Percentiles rank a stretch among this genome's conserved stretches.
Evolutionary conservation across 2,329 filamentous ascomycete species (phyloP).

Genomic region (Pezicula radicicola): DNA sequence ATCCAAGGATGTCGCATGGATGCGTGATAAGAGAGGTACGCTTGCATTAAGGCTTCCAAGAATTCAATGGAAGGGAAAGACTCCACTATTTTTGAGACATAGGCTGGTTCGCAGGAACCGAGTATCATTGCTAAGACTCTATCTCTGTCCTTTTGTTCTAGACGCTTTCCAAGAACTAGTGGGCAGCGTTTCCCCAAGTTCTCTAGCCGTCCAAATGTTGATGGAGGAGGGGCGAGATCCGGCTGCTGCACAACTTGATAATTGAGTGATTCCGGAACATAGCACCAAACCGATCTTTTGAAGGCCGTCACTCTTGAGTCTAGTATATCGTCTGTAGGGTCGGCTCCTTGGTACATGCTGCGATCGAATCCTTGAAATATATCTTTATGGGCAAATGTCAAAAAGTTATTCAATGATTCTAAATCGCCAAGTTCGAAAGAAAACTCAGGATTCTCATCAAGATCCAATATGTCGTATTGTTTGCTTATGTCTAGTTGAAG

Average conservation of each 20-base stretch:
- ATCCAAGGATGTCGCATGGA: no score
- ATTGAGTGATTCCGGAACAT: background rate
- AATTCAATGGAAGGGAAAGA: background rate
- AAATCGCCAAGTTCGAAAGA: background rate
- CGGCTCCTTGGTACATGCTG: background rate
- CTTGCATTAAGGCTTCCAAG: background rate
- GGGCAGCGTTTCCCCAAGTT: background rate
- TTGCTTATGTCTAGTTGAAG: no score
- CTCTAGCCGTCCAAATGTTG: background rate
- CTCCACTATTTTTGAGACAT: background rate
- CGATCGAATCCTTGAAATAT: background rate
- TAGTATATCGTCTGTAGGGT: background rate
- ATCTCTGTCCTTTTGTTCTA: constrained; percentile 1
- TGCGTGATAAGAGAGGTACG: no score
- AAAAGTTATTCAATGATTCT: background rate
- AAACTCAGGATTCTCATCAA: background rate
- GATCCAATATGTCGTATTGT: no score
- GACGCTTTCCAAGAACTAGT: background rate
- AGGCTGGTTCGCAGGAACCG: background rate
- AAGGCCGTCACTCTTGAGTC: background rate
- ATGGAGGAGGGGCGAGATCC: background rate
- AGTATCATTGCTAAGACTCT: background rate
- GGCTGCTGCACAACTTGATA: background rate
- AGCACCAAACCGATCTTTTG: background rate
- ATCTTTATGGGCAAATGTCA: background rate